Percentiles rank a stretch among this genome's conserved stretches.
These are phyloP conservation scores for Balansia obtecta DNA, from an alignment of 2,329 filamentous ascomycete species.

Conservation along the genomic window DNA sequence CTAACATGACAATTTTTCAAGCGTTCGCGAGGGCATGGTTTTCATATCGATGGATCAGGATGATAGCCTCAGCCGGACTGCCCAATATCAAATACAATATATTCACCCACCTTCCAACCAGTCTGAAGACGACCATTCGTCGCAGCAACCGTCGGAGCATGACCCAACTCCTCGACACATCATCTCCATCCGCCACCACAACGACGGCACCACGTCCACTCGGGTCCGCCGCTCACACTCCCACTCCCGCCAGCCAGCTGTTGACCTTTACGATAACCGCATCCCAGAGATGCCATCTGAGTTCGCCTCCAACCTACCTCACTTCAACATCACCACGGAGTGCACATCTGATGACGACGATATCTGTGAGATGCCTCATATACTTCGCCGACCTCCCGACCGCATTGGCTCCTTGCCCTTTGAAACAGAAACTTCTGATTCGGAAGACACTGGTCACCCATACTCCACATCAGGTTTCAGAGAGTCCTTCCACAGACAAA, in stretches of 20 bases:
- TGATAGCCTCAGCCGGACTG: conserved; percentile 59
- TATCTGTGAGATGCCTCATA: conserved; percentile 13
- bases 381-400: conserved; percentile 31
- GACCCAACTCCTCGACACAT: conserved; percentile 21
- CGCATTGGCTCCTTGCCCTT: conserved; percentile 43
- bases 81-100: conserved; percentile 64
- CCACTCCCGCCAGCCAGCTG: conserved; percentile 21
- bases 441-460: conserved; percentile 17
- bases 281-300: conserved; percentile 45
- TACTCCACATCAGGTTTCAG: conserved; percentile 17
- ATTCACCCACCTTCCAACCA: conserved; percentile 14
- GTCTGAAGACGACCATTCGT: not conserved
- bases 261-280: conserved; percentile 32
- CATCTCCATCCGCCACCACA: conserved; percentile 39
- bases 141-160: conserved; percentile 12
- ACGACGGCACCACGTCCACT: conserved; percentile 32
- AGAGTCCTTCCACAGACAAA: conserved; percentile 12
- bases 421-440: conserved; percentile 32
- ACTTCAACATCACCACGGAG: conserved; percentile 44
- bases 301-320: conserved; percentile 34
- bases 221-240: conserved; percentile 2
- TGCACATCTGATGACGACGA: conserved; percentile 48
- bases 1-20: conserved; percentile 19
- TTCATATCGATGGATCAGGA: conserved; percentile 81
- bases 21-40: conserved; percentile 82